Conservation (phyloP, 257 asterid species). For the Nicotiana benthamiana region DNA sequence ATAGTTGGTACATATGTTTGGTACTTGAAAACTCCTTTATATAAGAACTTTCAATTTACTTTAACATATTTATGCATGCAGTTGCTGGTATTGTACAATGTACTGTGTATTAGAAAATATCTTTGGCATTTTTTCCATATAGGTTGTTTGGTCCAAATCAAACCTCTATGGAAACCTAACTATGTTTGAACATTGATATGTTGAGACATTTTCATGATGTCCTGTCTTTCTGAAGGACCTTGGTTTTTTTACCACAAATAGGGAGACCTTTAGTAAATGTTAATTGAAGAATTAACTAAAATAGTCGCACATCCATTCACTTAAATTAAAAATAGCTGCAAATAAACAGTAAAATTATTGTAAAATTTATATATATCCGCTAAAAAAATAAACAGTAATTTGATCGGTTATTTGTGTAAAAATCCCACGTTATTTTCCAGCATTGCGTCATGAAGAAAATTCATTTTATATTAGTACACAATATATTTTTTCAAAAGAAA, state of each 20-base stretch:
- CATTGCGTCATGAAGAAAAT: background rate
- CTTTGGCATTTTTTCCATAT: background rate
- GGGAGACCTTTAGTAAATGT: too few species aligned
- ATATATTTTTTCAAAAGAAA: too few species aligned
- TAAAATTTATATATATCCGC: too few species aligned
- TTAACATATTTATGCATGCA: background rate
- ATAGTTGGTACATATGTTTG: background rate
- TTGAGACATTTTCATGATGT: conserved; percentile 4
- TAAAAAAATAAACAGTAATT: too few species aligned
- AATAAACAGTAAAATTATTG: too few species aligned
- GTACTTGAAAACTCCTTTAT: background rate
- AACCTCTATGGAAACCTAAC: background rate
- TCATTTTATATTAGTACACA: background rate
- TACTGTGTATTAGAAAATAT: background rate
- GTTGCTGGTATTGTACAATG: background rate
- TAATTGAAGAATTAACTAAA: too few species aligned
- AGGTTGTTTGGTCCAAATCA: conserved; percentile 3
- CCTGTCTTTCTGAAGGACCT: background rate
- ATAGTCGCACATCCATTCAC: too few species aligned
- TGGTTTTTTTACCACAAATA: background rate
- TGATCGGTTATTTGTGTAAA: too few species aligned
- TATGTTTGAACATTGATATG: background rate
- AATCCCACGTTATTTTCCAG: too few species aligned
- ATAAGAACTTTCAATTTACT: background rate
- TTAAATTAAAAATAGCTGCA: too few species aligned